Evolutionary conservation across 257 asterid species (phyloP).

Genomic region (Misopates orontium): DNA sequence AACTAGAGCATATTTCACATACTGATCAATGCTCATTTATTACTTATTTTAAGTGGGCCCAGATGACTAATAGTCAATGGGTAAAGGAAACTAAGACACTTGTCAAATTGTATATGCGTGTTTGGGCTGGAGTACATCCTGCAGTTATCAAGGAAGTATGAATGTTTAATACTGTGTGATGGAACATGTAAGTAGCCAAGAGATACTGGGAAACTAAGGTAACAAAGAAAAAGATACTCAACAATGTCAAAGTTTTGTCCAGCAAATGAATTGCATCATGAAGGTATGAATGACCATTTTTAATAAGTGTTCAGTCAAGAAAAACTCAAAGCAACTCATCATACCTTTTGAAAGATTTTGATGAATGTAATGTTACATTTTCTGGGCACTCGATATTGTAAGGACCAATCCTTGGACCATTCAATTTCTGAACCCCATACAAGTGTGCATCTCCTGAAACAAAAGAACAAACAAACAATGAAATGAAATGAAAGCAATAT

Average conservation of each 20-base stretch:
- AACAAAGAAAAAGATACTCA: conserved; percentile 8
- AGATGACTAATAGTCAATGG: background rate
- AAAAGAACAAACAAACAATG: conserved; percentile 26
- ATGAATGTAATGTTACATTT: conserved; percentile 37
- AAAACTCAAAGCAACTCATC: conserved; percentile 21
- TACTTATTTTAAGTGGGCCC: background rate
- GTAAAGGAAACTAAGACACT: background rate
- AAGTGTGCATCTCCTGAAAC: conserved; percentile 39
- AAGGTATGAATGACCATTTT: conserved; percentile 1
- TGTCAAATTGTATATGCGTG: background rate
- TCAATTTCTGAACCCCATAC: conserved; percentile 33
- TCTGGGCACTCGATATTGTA: conserved; percentile 41
- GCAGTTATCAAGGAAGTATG: background rate
- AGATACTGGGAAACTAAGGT: background rate
- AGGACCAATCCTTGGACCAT: conserved; percentile 44
- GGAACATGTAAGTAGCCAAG: conserved; percentile 6
- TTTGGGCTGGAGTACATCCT: background rate
- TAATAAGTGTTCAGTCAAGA: background rate
- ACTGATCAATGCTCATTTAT: background rate
- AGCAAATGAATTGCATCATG: conserved; percentile 21
- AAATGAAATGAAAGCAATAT: conserved; percentile 5
- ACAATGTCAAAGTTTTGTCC: conserved; percentile 10
- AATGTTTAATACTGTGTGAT: conserved; percentile 5
- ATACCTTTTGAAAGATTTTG: conserved; percentile 52
- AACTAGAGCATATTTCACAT: background rate